These are phyloP conservation scores for Karstenula rhodostoma DNA, from an alignment of 2,329 filamentous ascomycete species.

Conservation along the genomic window DNA sequence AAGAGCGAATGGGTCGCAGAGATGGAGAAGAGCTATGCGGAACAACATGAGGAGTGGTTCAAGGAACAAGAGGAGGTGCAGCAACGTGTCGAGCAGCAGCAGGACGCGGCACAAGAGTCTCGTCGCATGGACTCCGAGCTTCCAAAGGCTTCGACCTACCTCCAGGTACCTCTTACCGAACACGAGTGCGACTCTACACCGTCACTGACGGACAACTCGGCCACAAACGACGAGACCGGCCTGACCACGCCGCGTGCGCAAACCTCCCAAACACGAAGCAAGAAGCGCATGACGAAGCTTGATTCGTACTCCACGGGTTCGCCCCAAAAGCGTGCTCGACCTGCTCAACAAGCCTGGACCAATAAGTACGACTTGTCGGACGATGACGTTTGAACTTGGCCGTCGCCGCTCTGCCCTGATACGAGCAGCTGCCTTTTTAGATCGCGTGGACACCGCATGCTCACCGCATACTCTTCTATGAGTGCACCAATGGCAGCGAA, in stretches of 20 bases:
- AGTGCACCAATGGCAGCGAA: neutral
- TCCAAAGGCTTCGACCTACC: slow-evolving; percentile 1
- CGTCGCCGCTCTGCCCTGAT: neutral
- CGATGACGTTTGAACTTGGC: neutral
- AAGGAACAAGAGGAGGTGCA: slow-evolving; percentile 27
- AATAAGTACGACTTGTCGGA: neutral
- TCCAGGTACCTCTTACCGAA: neutral
- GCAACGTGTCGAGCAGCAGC: slow-evolving; percentile 23
- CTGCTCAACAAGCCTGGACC: neutral
- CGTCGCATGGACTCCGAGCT: neutral
- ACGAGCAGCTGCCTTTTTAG: neutral
- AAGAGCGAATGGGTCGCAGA: slow-evolving; percentile 34
- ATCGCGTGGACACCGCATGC: neutral
- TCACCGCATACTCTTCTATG: neutral
- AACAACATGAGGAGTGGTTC: slow-evolving; percentile 35
- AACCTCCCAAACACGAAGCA: neutral
- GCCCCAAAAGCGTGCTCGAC: slow-evolving; percentile 3
- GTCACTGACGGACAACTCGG: slow-evolving; percentile 7
- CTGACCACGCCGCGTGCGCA: slow-evolving; percentile 1
- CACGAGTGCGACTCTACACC: neutral
- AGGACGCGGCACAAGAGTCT: slow-evolving; percentile 12
- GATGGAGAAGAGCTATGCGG: slow-evolving; percentile 31
- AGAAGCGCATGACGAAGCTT: neutral
- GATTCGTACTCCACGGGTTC: neutral
- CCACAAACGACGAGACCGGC: slow-evolving; percentile 3